phyloP scores from a whole-genome alignment of 1,139 yeast genomes.

The Geotrichum siamense region DNA sequence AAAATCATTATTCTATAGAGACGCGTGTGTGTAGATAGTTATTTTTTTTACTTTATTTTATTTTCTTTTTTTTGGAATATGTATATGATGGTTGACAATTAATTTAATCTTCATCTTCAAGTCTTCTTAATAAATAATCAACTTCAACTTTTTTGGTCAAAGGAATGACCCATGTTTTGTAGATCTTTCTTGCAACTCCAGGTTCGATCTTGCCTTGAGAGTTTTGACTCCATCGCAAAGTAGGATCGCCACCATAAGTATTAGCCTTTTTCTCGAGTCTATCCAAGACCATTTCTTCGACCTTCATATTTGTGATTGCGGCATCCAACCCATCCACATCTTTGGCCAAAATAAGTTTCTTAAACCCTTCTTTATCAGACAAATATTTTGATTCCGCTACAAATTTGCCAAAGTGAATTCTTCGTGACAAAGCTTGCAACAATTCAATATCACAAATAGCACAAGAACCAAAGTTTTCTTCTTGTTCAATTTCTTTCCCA shows the following conservation, averaged over 20 bases:
- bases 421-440: constrained; percentile 80
- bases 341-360: constrained; percentile 52
- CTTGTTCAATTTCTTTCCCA: constrained; percentile 56
- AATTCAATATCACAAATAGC: constrained; percentile 79
- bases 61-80: background rate
- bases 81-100: background rate
- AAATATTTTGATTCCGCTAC: constrained; percentile 93
- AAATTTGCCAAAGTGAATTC: constrained; percentile 94
- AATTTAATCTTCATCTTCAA: constrained; percentile 44
- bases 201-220: constrained; percentile 76
- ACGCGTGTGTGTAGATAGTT: background rate
- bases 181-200: constrained; percentile 69
- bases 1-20: constrained; percentile 4
- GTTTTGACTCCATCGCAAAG: constrained; percentile 57
- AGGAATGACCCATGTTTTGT: constrained; percentile 85
- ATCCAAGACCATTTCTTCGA: constrained; percentile 74
- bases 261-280: constrained; percentile 74
- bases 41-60: background rate
- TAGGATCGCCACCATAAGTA: constrained; percentile 83
- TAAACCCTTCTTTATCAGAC: constrained; percentile 57
- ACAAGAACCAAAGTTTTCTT: constrained; percentile 83
- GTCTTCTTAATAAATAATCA: constrained; percentile 75
- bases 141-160: constrained; percentile 92
- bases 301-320: constrained; percentile 79
- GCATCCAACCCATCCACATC: constrained; percentile 70